Conservation (phyloP, 2,329 filamentous ascomycete species). For the Calonectria fujianensis region DNA sequence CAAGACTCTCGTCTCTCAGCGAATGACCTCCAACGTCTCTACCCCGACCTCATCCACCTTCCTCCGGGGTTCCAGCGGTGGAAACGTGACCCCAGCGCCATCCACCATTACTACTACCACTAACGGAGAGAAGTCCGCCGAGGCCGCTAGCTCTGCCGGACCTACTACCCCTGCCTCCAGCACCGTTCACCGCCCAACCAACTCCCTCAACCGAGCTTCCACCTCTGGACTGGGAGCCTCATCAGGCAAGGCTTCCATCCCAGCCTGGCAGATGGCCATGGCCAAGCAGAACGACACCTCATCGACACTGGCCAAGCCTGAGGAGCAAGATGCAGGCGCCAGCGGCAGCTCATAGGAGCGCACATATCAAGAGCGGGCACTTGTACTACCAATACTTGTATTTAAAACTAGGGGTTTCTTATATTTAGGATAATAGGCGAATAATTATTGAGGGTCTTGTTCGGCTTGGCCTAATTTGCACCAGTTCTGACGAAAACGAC, state of each 20-base stretch:
- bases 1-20: conserved; percentile 86
- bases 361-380: conserved; percentile 17
- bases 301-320: conserved; percentile 54
- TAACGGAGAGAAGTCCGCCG: conserved; percentile 55
- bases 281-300: conserved; percentile 69
- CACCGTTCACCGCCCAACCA: conserved; percentile 52
- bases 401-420: conserved; percentile 30
- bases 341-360: conserved; percentile 43
- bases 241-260: conserved; percentile 79
- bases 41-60: conserved; percentile 54
- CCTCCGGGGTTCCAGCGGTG: conserved; percentile 51
- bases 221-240: conserved; percentile 64
- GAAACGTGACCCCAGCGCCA: conserved; percentile 52
- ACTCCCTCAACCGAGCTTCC: conserved; percentile 55
- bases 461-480: conserved; percentile 13
- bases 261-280: conserved; percentile 86
- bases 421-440: conserved; percentile 34
- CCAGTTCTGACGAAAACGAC: not conserved
- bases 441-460: conserved; percentile 27
- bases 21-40: conserved; percentile 67
- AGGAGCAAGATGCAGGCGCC: conserved; percentile 50
- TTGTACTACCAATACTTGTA: conserved; percentile 40
- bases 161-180: conserved; percentile 56
- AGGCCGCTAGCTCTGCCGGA: conserved; percentile 53
- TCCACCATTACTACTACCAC: conserved; percentile 50